Conservation (phyloP, 208 protist species). For the Crithidia acanthocephali region DNA sequence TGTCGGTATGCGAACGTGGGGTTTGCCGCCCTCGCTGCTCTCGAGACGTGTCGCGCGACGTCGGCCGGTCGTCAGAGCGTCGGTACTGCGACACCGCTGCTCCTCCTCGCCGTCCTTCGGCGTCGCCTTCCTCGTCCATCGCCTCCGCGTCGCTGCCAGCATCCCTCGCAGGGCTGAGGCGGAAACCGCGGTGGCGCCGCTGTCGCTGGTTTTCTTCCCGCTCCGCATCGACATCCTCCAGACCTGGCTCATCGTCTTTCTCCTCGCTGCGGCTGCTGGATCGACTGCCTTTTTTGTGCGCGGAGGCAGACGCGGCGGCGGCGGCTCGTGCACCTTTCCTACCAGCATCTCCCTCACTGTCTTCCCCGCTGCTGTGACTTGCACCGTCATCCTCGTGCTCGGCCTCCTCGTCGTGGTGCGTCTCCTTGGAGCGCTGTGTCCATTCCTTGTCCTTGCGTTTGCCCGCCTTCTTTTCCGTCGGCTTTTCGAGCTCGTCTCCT, state of each 20-base stretch:
- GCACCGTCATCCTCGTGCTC: too few relatives aligned
- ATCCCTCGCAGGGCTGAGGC: conserved; percentile 3
- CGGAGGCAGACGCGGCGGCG: background rate
- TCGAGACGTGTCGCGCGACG: background rate
- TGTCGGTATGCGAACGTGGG: background rate
- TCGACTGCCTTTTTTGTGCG: too few relatives aligned
- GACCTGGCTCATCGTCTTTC: background rate
- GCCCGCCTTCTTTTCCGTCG: background rate
- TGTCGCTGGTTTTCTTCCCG: background rate
- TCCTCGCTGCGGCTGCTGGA: background rate
- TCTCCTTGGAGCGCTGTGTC: too few relatives aligned
- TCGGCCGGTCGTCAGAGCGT: background rate
- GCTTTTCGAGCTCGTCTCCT: background rate
- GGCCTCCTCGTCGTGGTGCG: too few relatives aligned
- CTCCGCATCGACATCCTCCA: background rate
- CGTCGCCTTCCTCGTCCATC: background rate
- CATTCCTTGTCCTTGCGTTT: too few relatives aligned
- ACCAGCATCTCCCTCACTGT: background rate
- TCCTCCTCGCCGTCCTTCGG: conserved; percentile 1
- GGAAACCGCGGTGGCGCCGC: conserved; percentile 10
- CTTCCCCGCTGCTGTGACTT: background rate
- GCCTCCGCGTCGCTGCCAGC: background rate
- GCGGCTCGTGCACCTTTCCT: background rate
- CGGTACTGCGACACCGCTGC: too few relatives aligned
- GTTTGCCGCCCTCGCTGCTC: background rate